phyloP scores from a whole-genome alignment of 1,139 yeast genomes.

The Candida frijolesensis region DNA sequence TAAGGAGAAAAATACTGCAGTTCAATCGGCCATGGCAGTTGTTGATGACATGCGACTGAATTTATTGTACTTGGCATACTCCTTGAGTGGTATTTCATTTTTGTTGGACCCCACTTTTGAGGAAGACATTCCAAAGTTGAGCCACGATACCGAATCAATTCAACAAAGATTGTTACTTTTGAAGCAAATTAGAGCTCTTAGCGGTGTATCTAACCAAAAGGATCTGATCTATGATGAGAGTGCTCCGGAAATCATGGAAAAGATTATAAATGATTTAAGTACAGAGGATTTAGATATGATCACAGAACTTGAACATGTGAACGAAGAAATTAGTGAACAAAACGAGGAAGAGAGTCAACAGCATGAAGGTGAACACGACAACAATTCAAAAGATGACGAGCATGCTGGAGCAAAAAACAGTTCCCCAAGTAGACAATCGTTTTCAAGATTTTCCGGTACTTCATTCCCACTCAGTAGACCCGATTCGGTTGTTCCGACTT shows the following conservation, averaged over 20 bases:
- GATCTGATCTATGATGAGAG: constrained; percentile 32
- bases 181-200: constrained; percentile 33
- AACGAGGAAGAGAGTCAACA: neutral
- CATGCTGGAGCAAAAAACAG: neutral
- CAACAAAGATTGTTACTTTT: constrained; percentile 37
- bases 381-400: constrained; percentile 25
- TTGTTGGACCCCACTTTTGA: constrained; percentile 71
- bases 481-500: constrained; percentile 17
- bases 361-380: constrained; percentile 30
- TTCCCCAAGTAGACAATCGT: neutral
- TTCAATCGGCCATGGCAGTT: constrained; percentile 23
- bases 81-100: constrained; percentile 73
- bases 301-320: constrained; percentile 20
- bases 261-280: constrained; percentile 42
- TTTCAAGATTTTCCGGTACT: neutral
- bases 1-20: constrained; percentile 12
- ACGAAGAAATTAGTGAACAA: constrained; percentile 12
- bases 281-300: constrained; percentile 21
- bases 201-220: constrained; percentile 21
- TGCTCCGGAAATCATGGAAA: constrained; percentile 38
- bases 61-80: constrained; percentile 58
- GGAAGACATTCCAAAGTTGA: constrained; percentile 45
- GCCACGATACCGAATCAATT: constrained; percentile 36
- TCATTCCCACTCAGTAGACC: constrained; percentile 13
- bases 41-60: constrained; percentile 58